Conservation (phyloP, 495 filamentous ascomycete genomes). For the Tetracladium setigerum region DNA sequence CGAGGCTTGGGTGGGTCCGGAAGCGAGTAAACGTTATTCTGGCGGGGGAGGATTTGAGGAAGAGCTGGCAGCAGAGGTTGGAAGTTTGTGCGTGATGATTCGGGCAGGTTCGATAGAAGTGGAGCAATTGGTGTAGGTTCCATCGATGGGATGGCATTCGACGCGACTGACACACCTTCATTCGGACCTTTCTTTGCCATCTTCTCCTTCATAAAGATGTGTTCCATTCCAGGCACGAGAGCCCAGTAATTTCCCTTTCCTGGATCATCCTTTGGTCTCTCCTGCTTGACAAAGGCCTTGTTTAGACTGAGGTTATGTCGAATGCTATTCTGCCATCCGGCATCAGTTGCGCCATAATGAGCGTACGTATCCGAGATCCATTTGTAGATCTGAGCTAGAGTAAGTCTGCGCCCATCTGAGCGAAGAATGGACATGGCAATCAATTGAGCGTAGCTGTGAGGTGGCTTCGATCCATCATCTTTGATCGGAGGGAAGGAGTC, state of each 20-base stretch:
- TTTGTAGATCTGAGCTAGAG: constrained; percentile 96
- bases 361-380: constrained; percentile 95
- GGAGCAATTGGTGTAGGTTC: constrained; percentile 3
- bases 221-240: constrained; percentile 81
- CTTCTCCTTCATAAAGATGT: constrained; percentile 84
- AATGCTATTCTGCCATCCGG: constrained; percentile 98
- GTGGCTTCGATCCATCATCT: constrained; percentile 85
- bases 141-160: too few species aligned
- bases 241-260: constrained; percentile 99
- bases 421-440: constrained; percentile 97
- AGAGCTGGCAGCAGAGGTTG: constrained; percentile 15
- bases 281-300: constrained; percentile 94
- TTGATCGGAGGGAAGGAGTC: constrained; percentile 70
- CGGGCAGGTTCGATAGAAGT: constrained; percentile 5
- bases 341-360: constrained; percentile 74
- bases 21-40: constrained; percentile 4
- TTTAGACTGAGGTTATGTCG: constrained; percentile 96
- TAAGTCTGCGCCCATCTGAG: constrained; percentile 74
- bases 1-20: constrained; percentile 18
- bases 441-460: constrained; percentile 87
- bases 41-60: constrained; percentile 11
- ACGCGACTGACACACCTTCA: constrained; percentile 13
- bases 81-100: constrained; percentile 4
- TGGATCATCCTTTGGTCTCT: constrained; percentile 93
- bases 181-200: constrained; percentile 38